Percentiles rank a stretch among this genome's conserved stretches.
These are phyloP conservation scores for Triticum timopheevii DNA, from an alignment of 176 grass and related monocot species.

Conservation along the genomic window DNA sequence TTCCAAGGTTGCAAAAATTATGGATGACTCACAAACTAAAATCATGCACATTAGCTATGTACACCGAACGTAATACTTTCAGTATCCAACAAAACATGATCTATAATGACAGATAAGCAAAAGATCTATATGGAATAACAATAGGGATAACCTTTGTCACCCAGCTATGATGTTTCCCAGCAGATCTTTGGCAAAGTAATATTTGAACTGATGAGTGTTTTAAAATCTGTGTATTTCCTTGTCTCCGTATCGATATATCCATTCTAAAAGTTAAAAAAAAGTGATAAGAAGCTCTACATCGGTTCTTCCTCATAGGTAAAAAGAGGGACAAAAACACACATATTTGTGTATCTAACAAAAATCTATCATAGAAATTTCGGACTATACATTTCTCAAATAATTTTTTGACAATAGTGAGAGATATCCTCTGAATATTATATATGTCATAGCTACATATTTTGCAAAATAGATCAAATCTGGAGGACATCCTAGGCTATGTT, in stretches of 20 bases:
- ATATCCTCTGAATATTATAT: too few species aligned
- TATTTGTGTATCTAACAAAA: neutral
- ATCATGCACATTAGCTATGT: neutral
- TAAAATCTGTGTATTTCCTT: conserved; percentile 54
- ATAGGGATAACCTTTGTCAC: too few species aligned
- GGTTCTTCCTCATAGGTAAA: conserved; percentile 13
- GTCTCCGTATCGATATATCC: too few species aligned
- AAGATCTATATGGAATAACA: neutral
- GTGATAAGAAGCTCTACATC: neutral
- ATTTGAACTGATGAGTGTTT: too few species aligned
- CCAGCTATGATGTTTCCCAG: too few species aligned
- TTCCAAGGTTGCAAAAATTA: neutral
- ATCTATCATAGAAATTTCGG: neutral
- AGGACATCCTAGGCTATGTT: too few species aligned
- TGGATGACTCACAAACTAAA: neutral
- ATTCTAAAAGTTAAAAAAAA: neutral
- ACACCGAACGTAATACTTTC: neutral
- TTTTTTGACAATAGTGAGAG: too few species aligned
- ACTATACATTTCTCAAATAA: too few species aligned
- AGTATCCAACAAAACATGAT: neutral
- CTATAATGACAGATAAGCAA: neutral
- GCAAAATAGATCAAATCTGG: too few species aligned
- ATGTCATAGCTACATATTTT: too few species aligned
- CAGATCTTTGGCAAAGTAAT: too few species aligned
- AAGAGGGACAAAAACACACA: neutral